Conservation (phyloP, 2,329 filamentous ascomycete genomes). For the Samsoniella hepiali region DNA sequence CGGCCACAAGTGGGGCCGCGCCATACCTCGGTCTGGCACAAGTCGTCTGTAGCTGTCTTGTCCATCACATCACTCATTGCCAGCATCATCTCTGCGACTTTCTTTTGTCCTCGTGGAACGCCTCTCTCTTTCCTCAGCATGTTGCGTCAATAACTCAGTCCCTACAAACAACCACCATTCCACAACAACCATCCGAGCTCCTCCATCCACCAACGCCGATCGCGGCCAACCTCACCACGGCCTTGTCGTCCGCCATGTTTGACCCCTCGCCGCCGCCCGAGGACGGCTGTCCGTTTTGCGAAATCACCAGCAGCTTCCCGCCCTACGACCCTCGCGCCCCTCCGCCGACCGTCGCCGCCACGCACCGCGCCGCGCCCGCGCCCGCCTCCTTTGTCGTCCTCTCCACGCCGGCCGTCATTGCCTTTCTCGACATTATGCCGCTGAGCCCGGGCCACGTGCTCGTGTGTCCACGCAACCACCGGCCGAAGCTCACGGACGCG, state of each 20-base stretch:
- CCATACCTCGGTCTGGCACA: slow-evolving; percentile 15
- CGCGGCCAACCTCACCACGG: neutral
- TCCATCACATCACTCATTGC: neutral
- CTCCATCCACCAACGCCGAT: neutral
- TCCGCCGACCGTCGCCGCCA: slow-evolving; percentile 37
- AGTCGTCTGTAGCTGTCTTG: neutral
- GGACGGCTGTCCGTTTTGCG: slow-evolving; percentile 59
- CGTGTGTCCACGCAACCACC: slow-evolving; percentile 73
- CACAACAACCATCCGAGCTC: neutral
- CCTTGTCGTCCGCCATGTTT: slow-evolving; percentile 28
- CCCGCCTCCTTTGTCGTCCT: slow-evolving; percentile 65
- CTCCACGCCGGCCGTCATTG: slow-evolving; percentile 72
- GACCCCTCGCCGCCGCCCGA: slow-evolving; percentile 33
- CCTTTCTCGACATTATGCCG: slow-evolving; percentile 92
- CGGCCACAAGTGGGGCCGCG: slow-evolving; percentile 10
- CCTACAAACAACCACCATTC: neutral
- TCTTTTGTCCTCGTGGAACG: neutral
- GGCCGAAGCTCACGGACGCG: slow-evolving; percentile 73
- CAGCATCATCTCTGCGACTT: neutral
- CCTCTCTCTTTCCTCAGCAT: neutral
- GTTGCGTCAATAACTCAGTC: neutral
- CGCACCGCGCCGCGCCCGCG: slow-evolving; percentile 25
- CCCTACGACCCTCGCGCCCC: slow-evolving; percentile 45
- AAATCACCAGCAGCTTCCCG: slow-evolving; percentile 49
- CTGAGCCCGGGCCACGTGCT: slow-evolving; percentile 80